phyloP scores from a whole-genome alignment of 2,329 filamentous ascomycete species.

The Acrocalymma vagum region DNA sequence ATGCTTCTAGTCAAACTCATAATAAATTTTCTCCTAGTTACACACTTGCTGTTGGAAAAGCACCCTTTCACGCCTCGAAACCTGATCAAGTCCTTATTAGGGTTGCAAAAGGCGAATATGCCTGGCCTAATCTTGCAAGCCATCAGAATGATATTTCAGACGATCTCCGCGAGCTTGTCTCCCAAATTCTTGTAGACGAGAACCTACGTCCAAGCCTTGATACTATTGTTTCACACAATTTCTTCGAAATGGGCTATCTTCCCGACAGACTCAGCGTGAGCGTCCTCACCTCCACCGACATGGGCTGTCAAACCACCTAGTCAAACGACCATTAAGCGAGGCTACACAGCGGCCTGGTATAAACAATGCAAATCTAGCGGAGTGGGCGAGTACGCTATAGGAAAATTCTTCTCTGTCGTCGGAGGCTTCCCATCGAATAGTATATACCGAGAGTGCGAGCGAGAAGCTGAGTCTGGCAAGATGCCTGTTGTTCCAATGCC shows the following conservation, averaged over 20 bases:
- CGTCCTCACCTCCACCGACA: slow-evolving; percentile 54
- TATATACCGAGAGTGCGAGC: slow-evolving; percentile 60
- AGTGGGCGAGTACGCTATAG: slow-evolving; percentile 57
- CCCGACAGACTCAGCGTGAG: slow-evolving; percentile 62
- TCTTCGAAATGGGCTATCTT: slow-evolving; percentile 80
- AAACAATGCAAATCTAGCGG: slow-evolving; percentile 59
- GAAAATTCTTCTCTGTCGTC: slow-evolving; percentile 56
- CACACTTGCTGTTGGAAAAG: slow-evolving; percentile 95
- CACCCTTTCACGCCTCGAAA: slow-evolving; percentile 92
- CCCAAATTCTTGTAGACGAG: slow-evolving; percentile 77
- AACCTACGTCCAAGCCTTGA: slow-evolving; percentile 79
- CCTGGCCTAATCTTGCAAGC: slow-evolving; percentile 75
- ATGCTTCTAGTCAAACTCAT: no score
- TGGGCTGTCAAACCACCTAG: slow-evolving; percentile 57
- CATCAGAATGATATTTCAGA: slow-evolving; percentile 75
- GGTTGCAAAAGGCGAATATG: slow-evolving; percentile 76
- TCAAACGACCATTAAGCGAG: slow-evolving; percentile 53
- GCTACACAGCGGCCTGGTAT: slow-evolving; percentile 61
- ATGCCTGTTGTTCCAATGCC: slow-evolving; percentile 53
- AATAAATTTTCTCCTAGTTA: slow-evolving; percentile 66
- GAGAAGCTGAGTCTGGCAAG: slow-evolving; percentile 57
- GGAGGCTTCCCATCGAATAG: slow-evolving; percentile 58
- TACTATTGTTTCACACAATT: slow-evolving; percentile 78
- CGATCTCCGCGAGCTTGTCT: slow-evolving; percentile 81
- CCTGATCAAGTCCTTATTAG: slow-evolving; percentile 83